Evolutionary conservation across 257 asterid genomes (phyloP).

Genomic region (Thymus quinquecostatus): DNA sequence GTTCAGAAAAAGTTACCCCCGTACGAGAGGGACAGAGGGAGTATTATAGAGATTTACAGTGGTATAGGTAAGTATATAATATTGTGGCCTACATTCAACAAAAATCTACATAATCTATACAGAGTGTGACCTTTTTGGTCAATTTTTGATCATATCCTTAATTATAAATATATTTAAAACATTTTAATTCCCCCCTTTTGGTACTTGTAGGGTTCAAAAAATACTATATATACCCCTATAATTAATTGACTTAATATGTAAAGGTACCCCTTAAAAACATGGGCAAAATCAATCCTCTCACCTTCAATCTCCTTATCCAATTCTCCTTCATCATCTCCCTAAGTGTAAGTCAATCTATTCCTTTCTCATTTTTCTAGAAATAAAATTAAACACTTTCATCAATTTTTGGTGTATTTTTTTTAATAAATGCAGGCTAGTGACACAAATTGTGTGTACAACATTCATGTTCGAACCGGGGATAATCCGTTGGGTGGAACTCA

Average conservation of each 20-base stretch:
- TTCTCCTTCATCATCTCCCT: conserved; percentile 24
- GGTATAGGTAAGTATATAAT: too few relatives aligned
- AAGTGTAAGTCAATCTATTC: conserved; percentile 21
- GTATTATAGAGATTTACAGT: too few relatives aligned
- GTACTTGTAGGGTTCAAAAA: background rate
- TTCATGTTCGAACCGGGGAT: too few relatives aligned
- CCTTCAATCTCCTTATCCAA: conserved; percentile 30
- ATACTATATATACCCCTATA: background rate
- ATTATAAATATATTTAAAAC: too few relatives aligned
- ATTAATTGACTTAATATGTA: background rate
- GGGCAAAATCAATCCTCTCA: conserved; percentile 17
- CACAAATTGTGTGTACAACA: too few relatives aligned
- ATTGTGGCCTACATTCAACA: background rate
- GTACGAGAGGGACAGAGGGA: too few relatives aligned
- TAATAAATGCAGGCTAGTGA: too few relatives aligned
- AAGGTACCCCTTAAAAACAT: background rate
- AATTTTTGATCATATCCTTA: background rate
- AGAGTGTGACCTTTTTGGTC: background rate
- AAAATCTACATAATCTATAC: background rate
- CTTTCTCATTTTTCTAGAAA: background rate
- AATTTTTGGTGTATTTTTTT: too few relatives aligned
- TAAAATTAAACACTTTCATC: too few relatives aligned
- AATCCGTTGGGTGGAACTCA: too few relatives aligned
- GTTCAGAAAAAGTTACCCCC: too few relatives aligned
- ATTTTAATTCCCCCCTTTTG: background rate